Percentiles rank a stretch among this genome's conserved stretches.
phyloP scores from a whole-genome alignment of 306 rosid genomes.

The Amphicarpaea edgeworthii region DNA sequence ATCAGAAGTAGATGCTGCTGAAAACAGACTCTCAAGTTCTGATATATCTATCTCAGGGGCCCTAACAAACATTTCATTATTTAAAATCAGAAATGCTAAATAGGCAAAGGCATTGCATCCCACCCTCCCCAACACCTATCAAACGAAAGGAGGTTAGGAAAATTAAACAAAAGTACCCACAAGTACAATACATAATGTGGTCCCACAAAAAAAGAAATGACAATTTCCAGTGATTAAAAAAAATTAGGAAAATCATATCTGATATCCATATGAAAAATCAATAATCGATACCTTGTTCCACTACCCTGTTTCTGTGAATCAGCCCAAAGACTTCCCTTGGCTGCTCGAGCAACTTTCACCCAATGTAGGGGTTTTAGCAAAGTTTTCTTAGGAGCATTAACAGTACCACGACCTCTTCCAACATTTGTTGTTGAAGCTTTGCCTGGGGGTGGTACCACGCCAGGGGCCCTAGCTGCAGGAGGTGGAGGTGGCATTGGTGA shows the following conservation, averaged over 20 bases:
- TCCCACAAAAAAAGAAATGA: slow-evolving; percentile 11
- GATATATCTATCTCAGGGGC: slow-evolving; percentile 98
- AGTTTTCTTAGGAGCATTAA: slow-evolving; percentile 74
- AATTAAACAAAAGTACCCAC: slow-evolving; percentile 29
- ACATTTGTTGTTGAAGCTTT: slow-evolving; percentile 56
- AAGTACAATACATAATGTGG: slow-evolving; percentile 26
- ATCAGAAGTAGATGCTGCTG: slow-evolving; percentile 91
- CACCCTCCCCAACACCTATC: slow-evolving; percentile 32
- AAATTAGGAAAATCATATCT: slow-evolving; percentile 6
- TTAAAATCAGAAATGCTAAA: slow-evolving; percentile 49
- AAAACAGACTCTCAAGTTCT: slow-evolving; percentile 95
- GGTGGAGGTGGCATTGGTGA: slow-evolving; percentile 43
- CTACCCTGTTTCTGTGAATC: slow-evolving; percentile 85
- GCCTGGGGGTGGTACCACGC: slow-evolving; percentile 52
- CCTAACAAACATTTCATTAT: slow-evolving; percentile 58
- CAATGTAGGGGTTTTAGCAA: slow-evolving; percentile 88
- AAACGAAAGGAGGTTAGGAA: slow-evolving; percentile 18
- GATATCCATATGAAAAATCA: slow-evolving; percentile 39
- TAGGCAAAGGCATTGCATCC: slow-evolving; percentile 12
- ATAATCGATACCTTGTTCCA: slow-evolving; percentile 68
- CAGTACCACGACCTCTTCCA: slow-evolving; percentile 70
- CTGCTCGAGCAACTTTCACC: slow-evolving; percentile 93
- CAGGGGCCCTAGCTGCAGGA: slow-evolving; percentile 35
- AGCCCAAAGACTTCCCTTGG: slow-evolving; percentile 96
- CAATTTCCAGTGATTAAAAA: slow-evolving; percentile 8